These are phyloP conservation scores for Penicillium simplicissimum DNA, from an alignment of 495 filamentous ascomycete species.

Conservation along the genomic window DNA sequence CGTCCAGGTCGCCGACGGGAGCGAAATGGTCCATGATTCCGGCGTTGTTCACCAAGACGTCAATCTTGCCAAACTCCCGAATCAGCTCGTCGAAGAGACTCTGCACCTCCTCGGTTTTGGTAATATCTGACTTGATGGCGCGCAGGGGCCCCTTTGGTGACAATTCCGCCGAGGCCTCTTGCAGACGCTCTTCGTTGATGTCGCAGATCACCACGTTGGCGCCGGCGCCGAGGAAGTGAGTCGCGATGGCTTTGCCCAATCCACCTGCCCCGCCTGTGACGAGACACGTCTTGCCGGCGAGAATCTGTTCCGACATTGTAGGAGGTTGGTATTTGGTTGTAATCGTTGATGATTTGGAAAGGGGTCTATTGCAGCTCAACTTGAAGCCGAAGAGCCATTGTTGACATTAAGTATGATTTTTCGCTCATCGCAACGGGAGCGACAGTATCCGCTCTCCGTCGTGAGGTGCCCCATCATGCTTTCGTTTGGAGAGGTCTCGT, in stretches of 20 bases:
- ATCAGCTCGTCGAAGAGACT: conserved; percentile 39
- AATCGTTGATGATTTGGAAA: background rate
- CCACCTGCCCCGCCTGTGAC: conserved; percentile 45
- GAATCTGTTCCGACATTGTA: conserved; percentile 27
- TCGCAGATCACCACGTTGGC: conserved; percentile 49
- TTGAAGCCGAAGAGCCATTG: background rate
- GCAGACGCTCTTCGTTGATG: conserved; percentile 34
- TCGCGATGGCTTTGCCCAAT: conserved; percentile 47
- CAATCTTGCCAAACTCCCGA: conserved; percentile 32
- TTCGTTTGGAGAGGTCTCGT: background rate
- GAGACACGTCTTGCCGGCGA: conserved; percentile 40
- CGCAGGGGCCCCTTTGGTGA: conserved; percentile 38
- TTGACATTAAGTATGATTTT: conserved; percentile 9
- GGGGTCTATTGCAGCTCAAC: background rate
- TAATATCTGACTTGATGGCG: conserved; percentile 45
- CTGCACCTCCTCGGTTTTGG: conserved; percentile 32
- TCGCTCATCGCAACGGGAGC: conserved; percentile 10
- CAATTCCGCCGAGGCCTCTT: conserved; percentile 41
- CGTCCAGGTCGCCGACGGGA: conserved; percentile 51
- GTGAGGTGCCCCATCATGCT: conserved; percentile 1
- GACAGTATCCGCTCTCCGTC: conserved; percentile 16
- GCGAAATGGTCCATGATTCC: conserved; percentile 59
- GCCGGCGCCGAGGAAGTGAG: conserved; percentile 37
- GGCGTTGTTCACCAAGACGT: conserved; percentile 48
- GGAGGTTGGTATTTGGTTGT: background rate